phyloP scores from a whole-genome alignment of 495 filamentous ascomycete species.

The Penicillium canariense region DNA sequence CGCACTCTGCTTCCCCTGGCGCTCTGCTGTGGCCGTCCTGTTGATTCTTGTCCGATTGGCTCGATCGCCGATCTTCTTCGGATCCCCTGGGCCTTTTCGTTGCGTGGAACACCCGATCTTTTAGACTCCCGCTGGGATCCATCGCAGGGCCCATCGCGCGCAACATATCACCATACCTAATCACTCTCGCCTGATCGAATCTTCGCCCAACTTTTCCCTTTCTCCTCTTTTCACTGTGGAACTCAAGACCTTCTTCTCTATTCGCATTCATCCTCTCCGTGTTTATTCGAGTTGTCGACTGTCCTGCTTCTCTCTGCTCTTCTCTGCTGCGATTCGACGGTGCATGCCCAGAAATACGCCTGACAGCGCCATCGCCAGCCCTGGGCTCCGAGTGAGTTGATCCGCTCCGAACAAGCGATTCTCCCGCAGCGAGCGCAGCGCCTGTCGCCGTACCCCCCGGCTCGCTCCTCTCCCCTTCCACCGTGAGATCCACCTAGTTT shows the following conservation, averaged over 20 bases:
- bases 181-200: conserved; percentile 12
- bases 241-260: conserved; percentile 4
- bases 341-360: conserved; percentile 47
- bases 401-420: conserved; percentile 51
- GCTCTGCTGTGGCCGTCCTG: conserved; percentile 2
- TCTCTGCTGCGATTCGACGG: conserved; percentile 6
- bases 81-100: conserved; percentile 1
- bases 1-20: neutral
- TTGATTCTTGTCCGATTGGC: conserved; percentile 13
- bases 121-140: conserved; percentile 33
- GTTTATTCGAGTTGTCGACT: too few relatives aligned
- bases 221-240: neutral
- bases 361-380: conserved; percentile 39
- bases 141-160: conserved; percentile 25
- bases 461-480: conserved; percentile 31
- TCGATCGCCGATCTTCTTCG: conserved; percentile 15
- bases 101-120: conserved; percentile 18
- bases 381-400: conserved; percentile 33
- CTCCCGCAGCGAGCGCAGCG: conserved; percentile 31
- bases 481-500: conserved; percentile 31
- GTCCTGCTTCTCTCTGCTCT: neutral
- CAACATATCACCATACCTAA: conserved; percentile 6
- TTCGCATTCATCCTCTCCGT: neutral
- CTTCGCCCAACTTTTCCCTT: neutral
- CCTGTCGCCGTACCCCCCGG: conserved; percentile 31